These are phyloP conservation scores for Ceriops zippeliana DNA, from an alignment of 345 rosid species.

Conservation along the genomic window DNA sequence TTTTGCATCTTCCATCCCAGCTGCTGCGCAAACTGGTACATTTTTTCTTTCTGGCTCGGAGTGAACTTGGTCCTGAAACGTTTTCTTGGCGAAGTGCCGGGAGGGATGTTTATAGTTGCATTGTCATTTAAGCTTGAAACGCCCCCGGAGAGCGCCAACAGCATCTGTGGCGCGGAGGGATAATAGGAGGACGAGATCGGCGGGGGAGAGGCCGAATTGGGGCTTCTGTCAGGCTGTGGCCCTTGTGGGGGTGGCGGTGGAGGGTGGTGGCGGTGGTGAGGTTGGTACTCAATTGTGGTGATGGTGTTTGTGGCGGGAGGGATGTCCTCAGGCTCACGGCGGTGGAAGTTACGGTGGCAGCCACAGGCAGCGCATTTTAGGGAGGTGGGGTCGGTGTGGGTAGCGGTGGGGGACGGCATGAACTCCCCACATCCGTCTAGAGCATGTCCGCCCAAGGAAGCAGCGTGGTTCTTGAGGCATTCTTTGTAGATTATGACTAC, in stretches of 20 bases:
- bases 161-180: constrained; percentile 35
- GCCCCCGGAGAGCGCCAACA: constrained; percentile 25
- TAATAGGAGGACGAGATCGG: constrained; percentile 37
- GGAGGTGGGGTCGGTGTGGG: constrained; percentile 26
- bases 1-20: constrained; percentile 89
- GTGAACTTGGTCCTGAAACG: constrained; percentile 31
- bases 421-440: constrained; percentile 32
- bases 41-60: constrained; percentile 30
- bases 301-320: constrained; percentile 13
- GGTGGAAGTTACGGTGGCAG: constrained; percentile 35
- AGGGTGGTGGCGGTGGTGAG: constrained; percentile 29
- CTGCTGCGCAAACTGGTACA: constrained; percentile 68
- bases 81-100: constrained; percentile 16
- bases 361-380: constrained; percentile 32
- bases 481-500: constrained; percentile 20
- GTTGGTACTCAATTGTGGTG: constrained; percentile 33
- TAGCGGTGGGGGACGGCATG: constrained; percentile 25
- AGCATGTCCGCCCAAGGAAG: constrained; percentile 28
- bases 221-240: constrained; percentile 16
- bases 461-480: constrained; percentile 29
- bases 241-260: constrained; percentile 24
- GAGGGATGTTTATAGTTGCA: background rate
- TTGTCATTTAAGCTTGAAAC: constrained; percentile 11
- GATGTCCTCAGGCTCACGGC: constrained; percentile 27
- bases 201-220: constrained; percentile 30